Conservation (phyloP, 768 basidiomycete genomes). For the Multifurca ochricompacta region DNA sequence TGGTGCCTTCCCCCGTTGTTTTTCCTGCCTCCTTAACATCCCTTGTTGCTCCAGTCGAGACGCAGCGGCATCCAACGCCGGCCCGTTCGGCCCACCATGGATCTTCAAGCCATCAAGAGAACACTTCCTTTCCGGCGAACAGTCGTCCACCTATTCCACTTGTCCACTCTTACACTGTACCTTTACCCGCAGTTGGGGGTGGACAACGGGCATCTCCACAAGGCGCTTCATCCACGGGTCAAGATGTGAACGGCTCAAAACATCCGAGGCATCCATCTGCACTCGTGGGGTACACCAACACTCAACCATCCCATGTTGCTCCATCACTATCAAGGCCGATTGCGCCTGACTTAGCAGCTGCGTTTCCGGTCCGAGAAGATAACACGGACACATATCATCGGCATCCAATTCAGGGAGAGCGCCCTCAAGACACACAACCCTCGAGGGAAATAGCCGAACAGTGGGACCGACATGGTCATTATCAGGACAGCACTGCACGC, state of each 20-base stretch:
- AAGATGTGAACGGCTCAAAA: conserved; percentile 2
- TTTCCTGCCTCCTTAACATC: conserved; percentile 1
- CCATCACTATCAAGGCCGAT: conserved; percentile 9
- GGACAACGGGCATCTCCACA: conserved; percentile 8
- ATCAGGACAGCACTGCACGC: neutral
- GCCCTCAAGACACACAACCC: neutral
- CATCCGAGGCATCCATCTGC: conserved; percentile 3
- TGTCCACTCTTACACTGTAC: conserved; percentile 1
- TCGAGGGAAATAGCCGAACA: conserved; percentile 6
- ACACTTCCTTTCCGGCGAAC: neutral
- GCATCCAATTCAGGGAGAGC: conserved; percentile 1
- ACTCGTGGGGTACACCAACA: neutral
- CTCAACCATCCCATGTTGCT: neutral
- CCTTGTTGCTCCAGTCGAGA: neutral
- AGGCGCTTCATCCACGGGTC: neutral
- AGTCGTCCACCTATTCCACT: neutral
- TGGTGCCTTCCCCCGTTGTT: conserved; percentile 15
- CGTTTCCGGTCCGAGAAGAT: conserved; percentile 20
- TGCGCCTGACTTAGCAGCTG: conserved; percentile 13
- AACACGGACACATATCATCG: conserved; percentile 4
- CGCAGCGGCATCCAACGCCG: neutral
- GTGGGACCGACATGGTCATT: conserved; percentile 11
- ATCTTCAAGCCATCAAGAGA: neutral
- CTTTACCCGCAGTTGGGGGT: neutral
- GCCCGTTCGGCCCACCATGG: neutral